Percentiles rank a stretch among this genome's conserved stretches.
Evolutionary conservation across 768 basidiomycete genomes (phyloP).

Genomic region (Leucosporidium yakuticum): DNA sequence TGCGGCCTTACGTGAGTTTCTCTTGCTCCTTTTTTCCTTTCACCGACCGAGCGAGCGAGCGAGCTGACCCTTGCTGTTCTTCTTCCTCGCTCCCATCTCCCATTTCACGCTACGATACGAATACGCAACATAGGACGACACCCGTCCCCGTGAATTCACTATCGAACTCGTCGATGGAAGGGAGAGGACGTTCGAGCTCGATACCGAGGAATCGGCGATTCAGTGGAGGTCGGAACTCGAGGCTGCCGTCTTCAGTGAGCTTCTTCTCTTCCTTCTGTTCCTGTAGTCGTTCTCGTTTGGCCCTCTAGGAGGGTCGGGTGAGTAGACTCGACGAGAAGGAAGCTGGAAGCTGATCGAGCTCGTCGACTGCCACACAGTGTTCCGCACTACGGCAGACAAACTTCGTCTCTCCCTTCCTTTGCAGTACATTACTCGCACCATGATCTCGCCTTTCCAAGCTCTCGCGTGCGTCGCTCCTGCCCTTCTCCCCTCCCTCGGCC

Average conservation of each 20-base stretch:
- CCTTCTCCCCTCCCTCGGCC: too few relatives aligned
- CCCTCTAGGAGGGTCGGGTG: too few relatives aligned
- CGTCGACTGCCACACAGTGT: neutral
- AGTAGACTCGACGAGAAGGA: too few relatives aligned
- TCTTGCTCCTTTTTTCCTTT: neutral
- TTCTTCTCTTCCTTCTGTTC: too few relatives aligned
- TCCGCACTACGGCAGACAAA: slow-evolving; percentile 8
- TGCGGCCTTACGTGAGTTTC: neutral
- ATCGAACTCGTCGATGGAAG: slow-evolving; percentile 1
- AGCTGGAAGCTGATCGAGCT: neutral
- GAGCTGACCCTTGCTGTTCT: too few relatives aligned
- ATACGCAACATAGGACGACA: neutral
- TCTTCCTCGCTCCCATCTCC: too few relatives aligned
- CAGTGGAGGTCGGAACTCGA: neutral
- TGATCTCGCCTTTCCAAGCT: neutral
- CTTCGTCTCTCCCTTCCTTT: slow-evolving; percentile 8
- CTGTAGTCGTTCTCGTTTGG: neutral
- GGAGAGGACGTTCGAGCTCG: neutral
- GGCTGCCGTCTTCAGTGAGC: slow-evolving; percentile 5
- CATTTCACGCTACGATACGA: too few relatives aligned
- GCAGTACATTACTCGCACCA: neutral
- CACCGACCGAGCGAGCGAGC: neutral
- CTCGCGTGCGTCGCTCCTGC: neutral
- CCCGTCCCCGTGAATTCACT: neutral
- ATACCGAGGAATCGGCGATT: neutral